Evolutionary conservation across 768 basidiomycete genomes (phyloP).

Genomic region (Pholiota microspora): DNA sequence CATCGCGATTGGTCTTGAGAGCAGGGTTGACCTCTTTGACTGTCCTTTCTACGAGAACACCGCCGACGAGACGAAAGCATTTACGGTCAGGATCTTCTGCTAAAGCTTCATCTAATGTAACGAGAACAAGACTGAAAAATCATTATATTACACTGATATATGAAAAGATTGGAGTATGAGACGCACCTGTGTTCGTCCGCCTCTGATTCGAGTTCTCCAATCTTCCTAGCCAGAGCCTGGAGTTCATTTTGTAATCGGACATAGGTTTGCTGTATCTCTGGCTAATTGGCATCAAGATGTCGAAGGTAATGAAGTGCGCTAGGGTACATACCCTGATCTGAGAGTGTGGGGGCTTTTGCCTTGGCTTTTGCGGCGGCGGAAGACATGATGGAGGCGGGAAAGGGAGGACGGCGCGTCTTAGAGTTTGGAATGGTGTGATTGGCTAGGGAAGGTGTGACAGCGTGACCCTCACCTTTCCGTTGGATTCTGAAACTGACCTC

Average conservation of each 20-base stretch:
- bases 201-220: slow-evolving; percentile 94
- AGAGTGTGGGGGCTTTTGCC: slow-evolving; percentile 52
- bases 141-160: neutral
- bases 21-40: slow-evolving; percentile 93
- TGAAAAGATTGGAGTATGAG: neutral
- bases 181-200: slow-evolving; percentile 92
- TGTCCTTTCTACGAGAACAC: slow-evolving; percentile 92
- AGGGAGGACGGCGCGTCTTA: slow-evolving; percentile 17
- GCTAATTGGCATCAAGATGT: slow-evolving; percentile 44
- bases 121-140: slow-evolving; percentile 72
- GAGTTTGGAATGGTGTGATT: slow-evolving; percentile 43
- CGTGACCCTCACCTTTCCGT: slow-evolving; percentile 36
- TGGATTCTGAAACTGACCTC: slow-evolving; percentile 24
- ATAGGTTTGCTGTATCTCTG: slow-evolving; percentile 85
- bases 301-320: slow-evolving; percentile 10
- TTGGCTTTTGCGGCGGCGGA: slow-evolving; percentile 52
- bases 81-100: slow-evolving; percentile 85
- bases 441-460: slow-evolving; percentile 30
- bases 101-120: slow-evolving; percentile 80
- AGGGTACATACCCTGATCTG: slow-evolving; percentile 66
- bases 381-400: slow-evolving; percentile 39
- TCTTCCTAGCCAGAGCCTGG: slow-evolving; percentile 89
- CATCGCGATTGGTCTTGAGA: slow-evolving; percentile 84
- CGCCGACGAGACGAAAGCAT: slow-evolving; percentile 96
- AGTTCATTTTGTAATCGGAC: slow-evolving; percentile 83